Percentiles rank a stretch among this genome's conserved stretches.
phyloP scores from a whole-genome alignment of 2,329 filamentous ascomycete species.

The Camptophora hylomeconis region DNA sequence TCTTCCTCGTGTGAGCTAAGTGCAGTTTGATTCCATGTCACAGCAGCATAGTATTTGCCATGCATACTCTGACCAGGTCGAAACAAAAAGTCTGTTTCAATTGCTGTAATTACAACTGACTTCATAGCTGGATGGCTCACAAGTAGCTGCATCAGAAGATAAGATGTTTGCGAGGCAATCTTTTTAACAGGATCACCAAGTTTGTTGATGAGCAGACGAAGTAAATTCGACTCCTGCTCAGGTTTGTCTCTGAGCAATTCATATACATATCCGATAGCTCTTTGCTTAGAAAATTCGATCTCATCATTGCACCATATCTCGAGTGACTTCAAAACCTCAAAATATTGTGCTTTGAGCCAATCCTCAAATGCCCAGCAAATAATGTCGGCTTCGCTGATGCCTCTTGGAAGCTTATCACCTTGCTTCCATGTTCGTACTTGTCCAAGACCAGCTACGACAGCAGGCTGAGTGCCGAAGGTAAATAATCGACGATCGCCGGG shows the following conservation, averaged over 20 bases:
- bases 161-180: slow-evolving; percentile 85
- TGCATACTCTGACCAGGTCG: slow-evolving; percentile 75
- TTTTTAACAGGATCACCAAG: slow-evolving; percentile 91
- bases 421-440: slow-evolving; percentile 47
- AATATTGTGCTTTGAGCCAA: slow-evolving; percentile 88
- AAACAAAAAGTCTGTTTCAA: slow-evolving; percentile 81
- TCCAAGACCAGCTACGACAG: slow-evolving; percentile 49
- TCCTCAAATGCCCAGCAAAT: slow-evolving; percentile 88
- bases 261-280: slow-evolving; percentile 81
- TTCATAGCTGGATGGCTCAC: slow-evolving; percentile 91
- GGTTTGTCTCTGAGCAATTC: slow-evolving; percentile 89
- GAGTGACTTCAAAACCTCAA: slow-evolving; percentile 80
- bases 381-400: slow-evolving; percentile 62
- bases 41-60: slow-evolving; percentile 90
- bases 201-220: slow-evolving; percentile 89
- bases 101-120: slow-evolving; percentile 63
- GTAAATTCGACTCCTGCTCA: slow-evolving; percentile 88
- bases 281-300: slow-evolving; percentile 80
- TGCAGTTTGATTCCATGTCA: slow-evolving; percentile 94
- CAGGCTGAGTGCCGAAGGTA: slow-evolving; percentile 66
- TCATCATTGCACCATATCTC: slow-evolving; percentile 93
- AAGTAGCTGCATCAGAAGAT: slow-evolving; percentile 82
- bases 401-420: slow-evolving; percentile 59
- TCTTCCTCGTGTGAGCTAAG: slow-evolving; percentile 71
- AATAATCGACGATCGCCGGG: slow-evolving; percentile 71